Conservation (phyloP, 352 stramenopile genomes). For the Globisporangium paddicum region DNA sequence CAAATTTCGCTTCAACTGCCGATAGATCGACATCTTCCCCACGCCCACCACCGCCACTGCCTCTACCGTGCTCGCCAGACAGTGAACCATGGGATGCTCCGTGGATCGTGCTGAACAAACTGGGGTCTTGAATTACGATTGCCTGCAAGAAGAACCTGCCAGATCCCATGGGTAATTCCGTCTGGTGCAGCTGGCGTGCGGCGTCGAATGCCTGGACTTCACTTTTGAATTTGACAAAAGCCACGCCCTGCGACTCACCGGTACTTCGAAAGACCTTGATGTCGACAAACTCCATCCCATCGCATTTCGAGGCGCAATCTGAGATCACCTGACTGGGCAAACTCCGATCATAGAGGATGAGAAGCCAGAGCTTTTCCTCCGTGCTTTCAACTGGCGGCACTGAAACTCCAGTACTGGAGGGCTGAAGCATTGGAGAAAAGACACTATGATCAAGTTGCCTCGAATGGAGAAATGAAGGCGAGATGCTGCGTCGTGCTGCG, state of each 20-base stretch:
- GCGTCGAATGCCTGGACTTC: constrained; percentile 41
- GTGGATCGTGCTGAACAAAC: constrained; percentile 59
- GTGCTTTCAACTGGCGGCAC: constrained; percentile 8
- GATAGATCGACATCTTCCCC: constrained; percentile 67
- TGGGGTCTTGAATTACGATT: constrained; percentile 64
- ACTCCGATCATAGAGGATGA: constrained; percentile 63
- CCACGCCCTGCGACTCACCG: constrained; percentile 57
- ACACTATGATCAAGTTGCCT: constrained; percentile 2
- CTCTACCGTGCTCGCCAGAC: background rate
- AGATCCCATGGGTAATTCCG: constrained; percentile 42
- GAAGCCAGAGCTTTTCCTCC: constrained; percentile 50
- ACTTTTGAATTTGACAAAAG: constrained; percentile 71
- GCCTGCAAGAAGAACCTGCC: constrained; percentile 58
- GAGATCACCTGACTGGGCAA: constrained; percentile 64
- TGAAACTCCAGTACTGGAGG: background rate
- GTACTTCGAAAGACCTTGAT: constrained; percentile 71
- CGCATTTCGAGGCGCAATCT: constrained; percentile 42
- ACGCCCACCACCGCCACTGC: constrained; percentile 14
- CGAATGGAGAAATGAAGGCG: constrained; percentile 1
- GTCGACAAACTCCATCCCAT: constrained; percentile 79
- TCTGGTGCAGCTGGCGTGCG: constrained; percentile 49
- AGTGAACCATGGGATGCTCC: constrained; percentile 14
- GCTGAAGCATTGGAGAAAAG: background rate
- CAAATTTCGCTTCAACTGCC: constrained; percentile 72
- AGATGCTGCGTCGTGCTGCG: background rate